Conservation (phyloP, 306 rosid genomes). For the Cajanus cajan region DNA sequence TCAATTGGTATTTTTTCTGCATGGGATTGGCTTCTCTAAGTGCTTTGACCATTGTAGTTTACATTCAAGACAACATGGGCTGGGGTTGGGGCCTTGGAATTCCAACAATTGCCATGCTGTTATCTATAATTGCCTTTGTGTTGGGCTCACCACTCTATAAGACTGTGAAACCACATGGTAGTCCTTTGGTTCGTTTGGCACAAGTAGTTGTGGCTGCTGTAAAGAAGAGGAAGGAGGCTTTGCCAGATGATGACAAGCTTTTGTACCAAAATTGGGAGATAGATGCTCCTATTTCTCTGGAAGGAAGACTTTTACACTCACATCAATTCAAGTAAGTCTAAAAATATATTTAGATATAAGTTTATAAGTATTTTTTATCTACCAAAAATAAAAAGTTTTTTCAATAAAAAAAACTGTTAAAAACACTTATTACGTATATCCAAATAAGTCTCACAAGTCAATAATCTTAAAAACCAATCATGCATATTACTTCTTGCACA, state of each 20-base stretch:
- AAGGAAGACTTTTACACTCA: slow-evolving; percentile 62
- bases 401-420: too few species aligned
- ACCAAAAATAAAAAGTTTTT: too few species aligned
- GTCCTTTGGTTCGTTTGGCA: slow-evolving; percentile 63
- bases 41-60: slow-evolving; percentile 73
- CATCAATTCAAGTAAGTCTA: slow-evolving; percentile 53
- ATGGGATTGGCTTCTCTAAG: slow-evolving; percentile 65
- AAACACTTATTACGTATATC: too few species aligned
- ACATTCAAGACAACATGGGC: slow-evolving; percentile 71
- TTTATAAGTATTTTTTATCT: too few species aligned
- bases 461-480: background rate
- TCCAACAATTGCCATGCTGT: slow-evolving; percentile 67
- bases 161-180: slow-evolving; percentile 50
- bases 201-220: slow-evolving; percentile 67
- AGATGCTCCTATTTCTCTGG: slow-evolving; percentile 53
- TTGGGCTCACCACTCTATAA: slow-evolving; percentile 63
- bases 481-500: background rate
- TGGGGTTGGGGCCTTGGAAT: slow-evolving; percentile 90
- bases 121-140: slow-evolving; percentile 55
- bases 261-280: slow-evolving; percentile 57
- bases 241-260: slow-evolving; percentile 45
- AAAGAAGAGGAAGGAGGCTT: slow-evolving; percentile 49
- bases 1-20: slow-evolving; percentile 70
- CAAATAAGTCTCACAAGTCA: too few species aligned
- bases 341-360: too few species aligned